Evolutionary conservation across 306 rosid genomes (phyloP).

Genomic region (Betula pendula): DNA sequence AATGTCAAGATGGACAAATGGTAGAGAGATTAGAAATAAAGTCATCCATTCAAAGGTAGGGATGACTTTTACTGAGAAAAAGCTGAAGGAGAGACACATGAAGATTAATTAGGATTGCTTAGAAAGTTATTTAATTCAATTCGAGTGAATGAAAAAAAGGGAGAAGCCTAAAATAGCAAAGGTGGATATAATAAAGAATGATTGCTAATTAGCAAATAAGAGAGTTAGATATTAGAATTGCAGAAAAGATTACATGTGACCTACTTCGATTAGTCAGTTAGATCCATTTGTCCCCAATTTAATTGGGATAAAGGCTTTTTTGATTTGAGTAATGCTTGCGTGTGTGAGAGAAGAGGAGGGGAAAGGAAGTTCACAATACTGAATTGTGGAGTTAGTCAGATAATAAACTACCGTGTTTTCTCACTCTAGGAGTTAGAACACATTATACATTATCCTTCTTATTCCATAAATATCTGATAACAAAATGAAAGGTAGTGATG

Average conservation of each 20-base stretch:
- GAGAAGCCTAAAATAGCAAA: too few relatives aligned
- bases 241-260: neutral
- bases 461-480: neutral
- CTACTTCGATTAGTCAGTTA: neutral
- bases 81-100: neutral
- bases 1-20: neutral
- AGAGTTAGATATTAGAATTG: too few relatives aligned
- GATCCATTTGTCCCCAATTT: neutral
- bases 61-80: neutral
- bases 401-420: neutral
- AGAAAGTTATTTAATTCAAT: neutral
- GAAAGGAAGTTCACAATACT: neutral
- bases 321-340: too few relatives aligned
- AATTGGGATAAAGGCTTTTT: too few relatives aligned
- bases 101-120: neutral
- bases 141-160: neutral
- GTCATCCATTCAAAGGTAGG: neutral
- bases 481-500: neutral
- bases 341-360: too few relatives aligned
- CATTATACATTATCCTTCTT: neutral
- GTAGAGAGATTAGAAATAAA: neutral
- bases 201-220: too few relatives aligned
- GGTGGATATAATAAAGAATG: too few relatives aligned
- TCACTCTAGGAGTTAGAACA: neutral
- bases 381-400: neutral